Evolutionary conservation across 495 filamentous ascomycete species (phyloP), one percentile per base, ranked within the genome.

Genomic region (Aspergillus homomorphus): DNA sequence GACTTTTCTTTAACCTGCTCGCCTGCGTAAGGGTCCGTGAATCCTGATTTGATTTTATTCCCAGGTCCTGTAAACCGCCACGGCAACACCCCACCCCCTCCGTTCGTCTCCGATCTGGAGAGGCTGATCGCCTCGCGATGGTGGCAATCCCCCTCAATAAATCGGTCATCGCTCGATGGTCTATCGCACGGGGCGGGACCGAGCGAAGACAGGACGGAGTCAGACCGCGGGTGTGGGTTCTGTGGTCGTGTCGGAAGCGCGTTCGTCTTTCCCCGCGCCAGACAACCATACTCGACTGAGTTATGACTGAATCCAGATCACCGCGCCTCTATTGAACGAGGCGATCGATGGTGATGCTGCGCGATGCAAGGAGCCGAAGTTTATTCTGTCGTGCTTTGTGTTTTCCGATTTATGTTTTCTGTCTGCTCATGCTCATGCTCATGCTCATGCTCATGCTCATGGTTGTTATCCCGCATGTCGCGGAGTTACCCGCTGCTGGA

Each of bases 261-360:
- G 21, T 22, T 20, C 45, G 18, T 23, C 18, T 22, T 46, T 46
- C 18, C 18, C 18, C n/a, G 45, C 45, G 10, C 5, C 4, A 21
- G n/a, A 15, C 7, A 49, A 16, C 45, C 15, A 38, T 38, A 38
- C 33, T 38, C 33, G 33, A 38, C 33, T 38, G 33, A 38, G 33
- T 2, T 5, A 24, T 22, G 21, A 1, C 10, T 6, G 19, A 28
- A 2, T 28, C 22, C 21, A 15, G 9, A 24, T 24, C 21, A 50
- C 21, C 21, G 16, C 46, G 22, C 46, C 21, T 24, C 26, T 50
- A 24, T 49, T 49, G 45, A 49, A 23, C 21, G 21, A 16, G 45
- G 45, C 45, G 45, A 49, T 38, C 45, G 45, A 49, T 49, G 45
- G 21, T 49, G 46, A 50, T 26, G 22, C 46, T 26, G 12, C 46